Percentiles rank a stretch among this genome's conserved stretches.
Evolutionary conservation across 78 protist genomes (phyloP).

Genomic region (Dictyostelium intermedium): DNA sequence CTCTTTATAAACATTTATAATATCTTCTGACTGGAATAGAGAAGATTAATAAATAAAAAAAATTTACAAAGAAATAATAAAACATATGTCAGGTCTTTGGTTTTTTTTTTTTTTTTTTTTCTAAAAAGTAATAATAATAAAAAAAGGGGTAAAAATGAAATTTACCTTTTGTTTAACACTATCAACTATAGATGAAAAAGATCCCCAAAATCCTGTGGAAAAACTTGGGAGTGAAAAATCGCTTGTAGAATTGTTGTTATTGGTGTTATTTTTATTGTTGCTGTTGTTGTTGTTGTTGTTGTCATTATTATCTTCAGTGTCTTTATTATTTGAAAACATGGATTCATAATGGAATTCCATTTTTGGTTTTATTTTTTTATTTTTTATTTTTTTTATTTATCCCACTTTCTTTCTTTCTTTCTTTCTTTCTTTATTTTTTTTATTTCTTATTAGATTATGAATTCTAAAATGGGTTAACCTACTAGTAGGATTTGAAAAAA

Average conservation of each 20-base stretch:
- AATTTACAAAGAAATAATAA: too few relatives aligned
- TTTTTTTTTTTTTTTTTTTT: background rate
- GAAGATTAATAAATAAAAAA: background rate
- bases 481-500: background rate
- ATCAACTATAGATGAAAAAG: constrained; percentile 36
- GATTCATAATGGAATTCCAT: constrained; percentile 62
- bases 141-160: background rate
- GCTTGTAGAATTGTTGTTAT: too few relatives aligned
- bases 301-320: background rate
- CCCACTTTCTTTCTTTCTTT: too few relatives aligned
- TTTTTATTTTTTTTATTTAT: too few relatives aligned
- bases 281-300: background rate
- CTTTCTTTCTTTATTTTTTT: too few relatives aligned
- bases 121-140: background rate
- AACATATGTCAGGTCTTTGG: background rate
- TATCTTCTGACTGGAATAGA: constrained; percentile 20
- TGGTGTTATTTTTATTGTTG: background rate
- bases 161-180: constrained; percentile 53
- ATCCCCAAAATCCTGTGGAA: background rate
- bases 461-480: background rate
- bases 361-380: background rate
- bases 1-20: constrained; percentile 49
- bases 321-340: background rate
- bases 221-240: background rate
- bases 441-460: too few relatives aligned